A percentile compares a stretch with the other conserved stretches of the same genome.
Conservation (phyloP, 768 basidiomycete species). For the Tremella mesenterica region DNA sequence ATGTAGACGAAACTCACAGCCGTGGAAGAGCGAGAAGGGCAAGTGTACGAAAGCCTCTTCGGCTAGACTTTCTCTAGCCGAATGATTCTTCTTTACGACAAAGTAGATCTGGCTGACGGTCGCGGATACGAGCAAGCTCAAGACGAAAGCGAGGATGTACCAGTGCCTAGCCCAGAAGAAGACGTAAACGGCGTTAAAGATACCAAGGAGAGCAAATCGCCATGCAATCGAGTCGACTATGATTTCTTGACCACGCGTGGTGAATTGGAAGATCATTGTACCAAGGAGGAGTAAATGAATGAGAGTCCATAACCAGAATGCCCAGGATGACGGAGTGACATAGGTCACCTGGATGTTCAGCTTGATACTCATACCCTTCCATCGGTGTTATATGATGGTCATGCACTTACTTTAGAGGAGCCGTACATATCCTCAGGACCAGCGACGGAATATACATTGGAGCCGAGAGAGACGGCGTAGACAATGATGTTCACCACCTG, state of each 20-base stretch:
- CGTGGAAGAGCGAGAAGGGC: conserved; percentile 93
- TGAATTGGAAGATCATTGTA: conserved; percentile 57
- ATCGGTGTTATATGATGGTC: neutral
- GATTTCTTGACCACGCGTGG: conserved; percentile 56
- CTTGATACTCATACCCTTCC: conserved; percentile 51
- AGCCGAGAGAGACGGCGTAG: conserved; percentile 71
- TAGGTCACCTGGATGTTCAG: conserved; percentile 70
- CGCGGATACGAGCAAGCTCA: conserved; percentile 79
- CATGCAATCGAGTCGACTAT: conserved; percentile 83
- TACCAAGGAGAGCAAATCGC: conserved; percentile 78
- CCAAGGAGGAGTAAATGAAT: conserved; percentile 88
- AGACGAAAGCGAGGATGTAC: conserved; percentile 63
- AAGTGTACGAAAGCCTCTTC: conserved; percentile 90
- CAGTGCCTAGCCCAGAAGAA: conserved; percentile 79
- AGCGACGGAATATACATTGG: conserved; percentile 75
- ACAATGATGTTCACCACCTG: conserved; percentile 65
- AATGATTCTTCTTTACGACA: conserved; percentile 71
- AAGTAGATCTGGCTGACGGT: conserved; percentile 83
- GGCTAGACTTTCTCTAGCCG: conserved; percentile 54
- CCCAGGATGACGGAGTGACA: conserved; percentile 58
- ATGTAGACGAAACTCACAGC: conserved; percentile 43
- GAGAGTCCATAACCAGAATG: conserved; percentile 54
- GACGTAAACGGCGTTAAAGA: conserved; percentile 83
- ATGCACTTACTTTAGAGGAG: conserved; percentile 19
- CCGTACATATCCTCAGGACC: conserved; percentile 52